Evolutionary conservation across 768 basidiomycete species (phyloP).

Genomic region (Cytidiella melzeri): DNA sequence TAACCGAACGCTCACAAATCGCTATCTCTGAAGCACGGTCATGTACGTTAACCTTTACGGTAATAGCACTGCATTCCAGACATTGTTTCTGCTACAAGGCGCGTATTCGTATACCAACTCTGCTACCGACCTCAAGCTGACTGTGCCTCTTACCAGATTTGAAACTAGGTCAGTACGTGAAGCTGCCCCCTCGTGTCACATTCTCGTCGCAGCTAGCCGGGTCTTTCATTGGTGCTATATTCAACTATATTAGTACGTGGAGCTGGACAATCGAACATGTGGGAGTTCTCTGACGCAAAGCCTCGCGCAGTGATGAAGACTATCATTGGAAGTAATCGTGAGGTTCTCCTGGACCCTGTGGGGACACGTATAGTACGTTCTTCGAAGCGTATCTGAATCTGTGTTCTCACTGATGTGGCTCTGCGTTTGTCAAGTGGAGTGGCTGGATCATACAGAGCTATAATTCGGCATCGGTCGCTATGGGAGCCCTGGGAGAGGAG

Average conservation of each 20-base stretch:
- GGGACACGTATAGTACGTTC: constrained; percentile 38
- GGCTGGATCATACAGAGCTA: constrained; percentile 49
- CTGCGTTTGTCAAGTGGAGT: constrained; percentile 32
- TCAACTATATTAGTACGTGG: constrained; percentile 41
- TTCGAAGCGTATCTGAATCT: background rate
- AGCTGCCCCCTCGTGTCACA: constrained; percentile 43
- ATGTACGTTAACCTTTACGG: constrained; percentile 54
- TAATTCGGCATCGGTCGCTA: constrained; percentile 49
- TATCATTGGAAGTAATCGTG: constrained; percentile 40
- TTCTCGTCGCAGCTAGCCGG: constrained; percentile 45
- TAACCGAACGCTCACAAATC: too few species aligned
- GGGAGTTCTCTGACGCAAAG: constrained; percentile 1
- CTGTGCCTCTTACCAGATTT: constrained; percentile 25
- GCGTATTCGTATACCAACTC: background rate
- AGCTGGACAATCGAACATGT: too few species aligned
- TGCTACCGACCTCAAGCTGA: too few species aligned
- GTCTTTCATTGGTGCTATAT: constrained; percentile 43
- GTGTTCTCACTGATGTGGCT: background rate
- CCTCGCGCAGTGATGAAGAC: constrained; percentile 37
- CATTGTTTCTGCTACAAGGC: constrained; percentile 45
- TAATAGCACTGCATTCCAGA: constrained; percentile 46
- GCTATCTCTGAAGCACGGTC: constrained; percentile 31
- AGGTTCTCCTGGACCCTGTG: constrained; percentile 38
- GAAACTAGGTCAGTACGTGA: constrained; percentile 49
- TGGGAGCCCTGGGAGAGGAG: constrained; percentile 47